Base-by-base conservation (phyloP, 2,329 filamentous ascomycete genomes). In the Botrytis medusae region DNA sequence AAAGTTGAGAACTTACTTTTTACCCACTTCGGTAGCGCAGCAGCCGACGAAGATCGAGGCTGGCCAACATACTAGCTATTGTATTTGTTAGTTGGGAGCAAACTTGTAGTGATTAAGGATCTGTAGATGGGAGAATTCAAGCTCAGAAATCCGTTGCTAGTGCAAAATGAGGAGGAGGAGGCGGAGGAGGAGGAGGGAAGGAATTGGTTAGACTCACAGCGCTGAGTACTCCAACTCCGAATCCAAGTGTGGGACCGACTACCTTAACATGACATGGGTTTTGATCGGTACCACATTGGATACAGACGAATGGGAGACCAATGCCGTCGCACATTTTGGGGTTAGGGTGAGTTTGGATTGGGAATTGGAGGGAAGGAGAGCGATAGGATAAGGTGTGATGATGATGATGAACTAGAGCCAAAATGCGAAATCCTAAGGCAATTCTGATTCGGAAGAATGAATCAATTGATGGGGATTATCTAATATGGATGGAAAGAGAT, bases 241-340 rank as follows among this genome's bases (percentile, higher is more conserved):
- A 83, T 78, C 86, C 86, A 61, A 88, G 77, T 1, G 86, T 88
- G 54, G 87, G 87, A 1, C 87, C 86, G 42, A 89, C 83, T 14
- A 88, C 83, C 78, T 88, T 89, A 78, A 86, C 88, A 75, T 85
- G 85, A 72, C 87, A 89, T 4, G 87, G 87, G 72, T 88, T 89
- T 77, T 88, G 85, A 74, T 88, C 83, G 14, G 86, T 88, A 63
- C 81, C 86, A 79, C 86, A 88, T 79, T 88, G 75, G 42, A 77
- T 73, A 40, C 75, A 78, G 44, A 77, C 51, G 37, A 77, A 69
- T 20, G 74, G 75, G 46, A 75, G 34, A 57, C 57, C 63, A 12
- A 71, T 44, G 46, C 69, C 61, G n/a, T 64, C 68, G 40, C 70
- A 48, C 72, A 74, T 75, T 22, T 42, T 75, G 25, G n/a, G 25